Evolutionary conservation across 306 rosid genomes (phyloP), one percentile per base, ranked within the genome.

Genomic region (Fragaria ananassa): DNA sequence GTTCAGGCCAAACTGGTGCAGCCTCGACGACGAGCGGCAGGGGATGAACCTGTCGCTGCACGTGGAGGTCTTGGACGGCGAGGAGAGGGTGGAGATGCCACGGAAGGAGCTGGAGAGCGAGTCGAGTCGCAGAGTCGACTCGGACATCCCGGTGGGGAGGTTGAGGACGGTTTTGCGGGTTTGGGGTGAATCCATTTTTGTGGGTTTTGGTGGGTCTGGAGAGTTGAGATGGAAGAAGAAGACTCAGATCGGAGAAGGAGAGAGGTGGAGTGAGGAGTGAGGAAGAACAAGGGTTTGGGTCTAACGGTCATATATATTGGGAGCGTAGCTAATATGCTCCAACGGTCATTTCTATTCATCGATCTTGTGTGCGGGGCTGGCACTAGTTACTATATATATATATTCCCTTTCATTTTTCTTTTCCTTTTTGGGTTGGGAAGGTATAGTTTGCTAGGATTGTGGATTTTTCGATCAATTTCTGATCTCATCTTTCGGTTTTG

Each of bases 41-140:
- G 99, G 99, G 11, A 96, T 96, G 94, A 96, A 96, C 74, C 99
- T 85, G 76, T 96, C 99, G 60, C 99, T 96, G 75, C 98, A 92
- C 0, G 85, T 79, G 0, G 96, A 90, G 14, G 89, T 65, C 67
- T 85, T 90, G 0, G 97, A 89, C 15, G 89, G 82, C 58, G 83
- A 79, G 44, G 88, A 82, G 27, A 82, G 71, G 78, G 63, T 79
- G 18, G 89, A 78, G 31, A 83, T 56, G 1, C 88, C 87, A 2
- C 90, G 87, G 1, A 83, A 77, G 1, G 97, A 86, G 50, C 85
- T 88, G 60, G 97, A 57, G 10, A 76, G 65, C 3, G 91, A 88
- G 70, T 95, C 91, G 0, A 96, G 89, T 1, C 89, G 97, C 1
- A 96, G 91, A 19, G 96, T 68, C 44, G 88, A 80, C 76, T 85